Conservation (phyloP, 2,329 filamentous ascomycete species). For the Cladosporium halotolerans region DNA sequence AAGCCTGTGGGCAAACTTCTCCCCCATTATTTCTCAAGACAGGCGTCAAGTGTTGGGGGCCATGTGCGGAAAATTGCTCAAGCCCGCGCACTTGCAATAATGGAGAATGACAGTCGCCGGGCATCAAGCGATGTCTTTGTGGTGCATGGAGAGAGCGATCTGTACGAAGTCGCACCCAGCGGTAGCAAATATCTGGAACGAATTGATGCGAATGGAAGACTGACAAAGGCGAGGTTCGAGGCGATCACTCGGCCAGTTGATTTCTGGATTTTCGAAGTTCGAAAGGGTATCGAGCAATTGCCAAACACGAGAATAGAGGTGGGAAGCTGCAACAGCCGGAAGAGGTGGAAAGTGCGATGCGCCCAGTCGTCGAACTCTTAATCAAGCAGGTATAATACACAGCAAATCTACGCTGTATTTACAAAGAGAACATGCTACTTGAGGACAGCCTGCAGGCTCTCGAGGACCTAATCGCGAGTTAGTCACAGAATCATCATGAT, state of each 20-base stretch:
- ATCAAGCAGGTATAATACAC: constrained; percentile 12
- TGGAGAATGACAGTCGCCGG: constrained; percentile 5
- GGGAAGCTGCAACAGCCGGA: not conserved
- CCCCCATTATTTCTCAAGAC: not conserved
- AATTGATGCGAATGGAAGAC: too few species aligned
- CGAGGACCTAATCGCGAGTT: constrained; percentile 57
- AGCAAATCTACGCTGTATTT: constrained; percentile 13
- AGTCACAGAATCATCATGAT: constrained; percentile 15
- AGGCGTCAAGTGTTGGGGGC: not conserved
- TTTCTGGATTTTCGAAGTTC: too few species aligned
- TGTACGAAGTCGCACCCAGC: too few species aligned
- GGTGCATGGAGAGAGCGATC: too few species aligned
- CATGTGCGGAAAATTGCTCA: not conserved
- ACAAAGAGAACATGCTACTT: constrained; percentile 53
- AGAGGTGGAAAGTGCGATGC: not conserved
- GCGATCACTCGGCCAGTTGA: too few species aligned
- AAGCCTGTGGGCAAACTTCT: not conserved
- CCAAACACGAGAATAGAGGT: not conserved
- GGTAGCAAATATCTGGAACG: too few species aligned
- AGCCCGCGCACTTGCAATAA: constrained; percentile 4
- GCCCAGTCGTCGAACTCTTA: not conserved
- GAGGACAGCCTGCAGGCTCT: constrained; percentile 72
- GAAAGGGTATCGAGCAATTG: not conserved
- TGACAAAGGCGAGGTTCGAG: too few species aligned
- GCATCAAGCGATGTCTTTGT: not conserved